phyloP scores from a whole-genome alignment of 2,329 filamentous ascomycete genomes.

The Neonectria neomacrospora region DNA sequence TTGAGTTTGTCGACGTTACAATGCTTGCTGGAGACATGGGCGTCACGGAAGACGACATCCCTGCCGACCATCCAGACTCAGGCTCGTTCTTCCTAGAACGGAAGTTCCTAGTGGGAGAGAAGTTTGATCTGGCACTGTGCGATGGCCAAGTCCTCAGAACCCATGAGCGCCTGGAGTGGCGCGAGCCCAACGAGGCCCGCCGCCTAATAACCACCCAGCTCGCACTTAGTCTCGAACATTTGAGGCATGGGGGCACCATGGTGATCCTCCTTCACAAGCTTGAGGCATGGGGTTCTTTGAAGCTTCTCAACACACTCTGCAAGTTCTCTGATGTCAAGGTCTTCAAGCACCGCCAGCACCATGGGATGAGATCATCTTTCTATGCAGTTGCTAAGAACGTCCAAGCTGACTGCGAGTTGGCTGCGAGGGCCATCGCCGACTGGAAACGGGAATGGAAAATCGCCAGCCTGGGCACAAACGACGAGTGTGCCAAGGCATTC shows the following conservation, averaged over 20 bases:
- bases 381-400: conserved; percentile 63
- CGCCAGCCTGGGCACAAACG: conserved; percentile 50
- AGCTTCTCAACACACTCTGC: conserved; percentile 52
- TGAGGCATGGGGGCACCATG: conserved; percentile 60
- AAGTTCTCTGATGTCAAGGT: conserved; percentile 52
- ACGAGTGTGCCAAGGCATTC: conserved; percentile 2
- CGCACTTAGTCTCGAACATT: conserved; percentile 57
- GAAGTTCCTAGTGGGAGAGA: not conserved
- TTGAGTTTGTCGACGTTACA: conserved; percentile 58
- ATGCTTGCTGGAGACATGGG: conserved; percentile 62
- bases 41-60: conserved; percentile 40
- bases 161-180: conserved; percentile 48
- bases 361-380: conserved; percentile 60
- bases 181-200: conserved; percentile 49
- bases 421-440: conserved; percentile 47
- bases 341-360: conserved; percentile 56
- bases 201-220: conserved; percentile 54
- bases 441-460: conserved; percentile 56
- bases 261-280: conserved; percentile 62
- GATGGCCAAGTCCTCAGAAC: conserved; percentile 59
- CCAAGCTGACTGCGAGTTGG: conserved; percentile 45
- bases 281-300: conserved; percentile 53
- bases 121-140: conserved; percentile 59
- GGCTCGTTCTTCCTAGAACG: conserved; percentile 34
- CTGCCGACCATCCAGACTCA: conserved; percentile 37